Conservation (phyloP, 2,329 filamentous ascomycete genomes). For the Penicillium sp. region DNA sequence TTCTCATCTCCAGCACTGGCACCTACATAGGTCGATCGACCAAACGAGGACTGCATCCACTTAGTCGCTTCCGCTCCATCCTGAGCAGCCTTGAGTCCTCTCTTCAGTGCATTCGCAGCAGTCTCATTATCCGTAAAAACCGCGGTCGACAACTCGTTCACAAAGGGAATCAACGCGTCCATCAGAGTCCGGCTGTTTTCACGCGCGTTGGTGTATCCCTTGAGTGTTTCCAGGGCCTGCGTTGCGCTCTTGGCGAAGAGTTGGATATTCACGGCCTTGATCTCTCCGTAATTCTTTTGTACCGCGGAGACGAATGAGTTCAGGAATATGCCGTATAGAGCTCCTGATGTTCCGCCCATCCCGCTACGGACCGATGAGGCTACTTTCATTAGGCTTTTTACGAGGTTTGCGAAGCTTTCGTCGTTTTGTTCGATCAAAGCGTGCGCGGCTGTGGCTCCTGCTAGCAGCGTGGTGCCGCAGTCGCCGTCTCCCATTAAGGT, state of each 20-base stretch:
- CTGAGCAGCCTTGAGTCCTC: not conserved
- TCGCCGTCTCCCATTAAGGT: slow-evolving; percentile 16
- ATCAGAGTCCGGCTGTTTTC: slow-evolving; percentile 8
- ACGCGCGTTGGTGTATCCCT: slow-evolving; percentile 7
- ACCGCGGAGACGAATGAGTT: slow-evolving; percentile 5
- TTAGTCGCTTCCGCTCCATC: slow-evolving; percentile 6
- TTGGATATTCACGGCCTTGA: slow-evolving; percentile 2
- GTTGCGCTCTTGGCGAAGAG: slow-evolving; percentile 5
- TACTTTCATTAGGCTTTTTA: slow-evolving; percentile 4
- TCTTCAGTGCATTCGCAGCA: not conserved
- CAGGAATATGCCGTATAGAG: slow-evolving; percentile 9
- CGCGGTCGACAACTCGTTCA: slow-evolving; percentile 3
- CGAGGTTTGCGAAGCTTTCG: not conserved
- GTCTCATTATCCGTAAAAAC: not conserved
- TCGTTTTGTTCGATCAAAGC: not conserved
- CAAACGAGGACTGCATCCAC: slow-evolving; percentile 7
- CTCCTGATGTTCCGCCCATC: slow-evolving; percentile 10
- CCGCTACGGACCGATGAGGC: slow-evolving; percentile 4
- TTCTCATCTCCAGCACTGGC: slow-evolving; percentile 4
- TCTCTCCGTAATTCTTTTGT: slow-evolving; percentile 1
- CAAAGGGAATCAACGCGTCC: slow-evolving; percentile 9
- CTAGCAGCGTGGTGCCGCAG: slow-evolving; percentile 10
- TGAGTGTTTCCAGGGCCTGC: slow-evolving; percentile 4
- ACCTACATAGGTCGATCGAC: slow-evolving; percentile 9
- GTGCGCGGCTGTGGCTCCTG: slow-evolving; percentile 4